A percentile compares a stretch with the other conserved stretches of the same genome.
These are phyloP conservation scores for Yamadazyma siamensis DNA, from an alignment of 1,139 yeast species.

Conservation along the genomic window DNA sequence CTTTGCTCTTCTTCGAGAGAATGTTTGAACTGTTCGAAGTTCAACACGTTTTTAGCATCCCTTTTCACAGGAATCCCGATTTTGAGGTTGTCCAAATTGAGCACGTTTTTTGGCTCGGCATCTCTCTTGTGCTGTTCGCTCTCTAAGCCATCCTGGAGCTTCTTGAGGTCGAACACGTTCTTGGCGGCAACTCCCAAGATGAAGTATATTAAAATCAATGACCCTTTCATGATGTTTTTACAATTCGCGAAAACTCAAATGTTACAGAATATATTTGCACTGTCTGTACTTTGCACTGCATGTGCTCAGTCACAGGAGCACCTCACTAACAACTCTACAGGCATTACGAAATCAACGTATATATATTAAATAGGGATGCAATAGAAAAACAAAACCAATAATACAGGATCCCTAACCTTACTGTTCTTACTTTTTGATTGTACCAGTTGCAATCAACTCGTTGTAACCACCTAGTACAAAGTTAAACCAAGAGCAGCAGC, in stretches of 20 bases:
- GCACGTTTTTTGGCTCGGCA: conserved; percentile 17
- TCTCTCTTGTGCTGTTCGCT: conserved; percentile 17
- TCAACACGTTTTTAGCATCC: conserved; percentile 20
- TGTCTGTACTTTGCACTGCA: too few relatives aligned
- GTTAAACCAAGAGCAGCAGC: conserved; percentile 63
- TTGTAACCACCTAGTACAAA: conserved; percentile 48
- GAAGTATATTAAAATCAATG: conserved; percentile 5
- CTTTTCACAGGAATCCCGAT: conserved; percentile 16
- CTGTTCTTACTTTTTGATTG: neutral
- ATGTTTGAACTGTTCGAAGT: conserved; percentile 7
- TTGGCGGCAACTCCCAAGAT: conserved; percentile 13
- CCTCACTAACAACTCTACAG: too few relatives aligned
- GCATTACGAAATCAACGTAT: conserved; percentile 1
- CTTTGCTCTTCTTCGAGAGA: conserved; percentile 4
- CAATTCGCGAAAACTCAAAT: too few relatives aligned
- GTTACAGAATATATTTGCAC: too few relatives aligned
- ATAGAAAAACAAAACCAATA: conserved; percentile 3
- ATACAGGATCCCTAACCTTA: conserved; percentile 3
- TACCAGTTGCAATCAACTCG: too few relatives aligned
- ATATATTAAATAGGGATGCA: conserved; percentile 1
- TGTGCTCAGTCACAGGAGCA: too few relatives aligned
- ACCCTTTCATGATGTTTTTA: conserved; percentile 4
- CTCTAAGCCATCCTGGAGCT: conserved; percentile 9
- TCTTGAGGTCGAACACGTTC: conserved; percentile 18
- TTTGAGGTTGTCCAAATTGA: conserved; percentile 8